phyloP scores from a whole-genome alignment of 192 early-diverging fungal species.

The Chytriomyces sp. region DNA sequence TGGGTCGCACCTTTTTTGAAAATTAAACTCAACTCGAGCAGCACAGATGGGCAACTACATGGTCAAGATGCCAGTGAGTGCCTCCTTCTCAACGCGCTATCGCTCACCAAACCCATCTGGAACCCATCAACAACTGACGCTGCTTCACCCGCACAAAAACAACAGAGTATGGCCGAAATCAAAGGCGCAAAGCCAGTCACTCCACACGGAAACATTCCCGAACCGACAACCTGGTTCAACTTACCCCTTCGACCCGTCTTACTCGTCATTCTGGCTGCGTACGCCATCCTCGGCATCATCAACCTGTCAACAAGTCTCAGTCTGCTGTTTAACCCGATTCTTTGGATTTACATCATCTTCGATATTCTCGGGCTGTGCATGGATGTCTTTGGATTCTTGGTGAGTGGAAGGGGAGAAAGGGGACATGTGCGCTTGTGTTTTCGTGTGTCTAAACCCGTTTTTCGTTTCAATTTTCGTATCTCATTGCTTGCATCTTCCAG shows the following conservation, averaged over 20 bases:
- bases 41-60: background rate
- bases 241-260: conserved; percentile 11
- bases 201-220: conserved; percentile 6
- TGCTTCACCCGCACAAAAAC: too few species aligned
- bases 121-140: background rate
- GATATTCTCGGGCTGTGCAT: conserved; percentile 6
- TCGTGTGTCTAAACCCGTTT: too few species aligned
- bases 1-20: background rate
- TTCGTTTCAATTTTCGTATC: too few species aligned
- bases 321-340: conserved; percentile 2
- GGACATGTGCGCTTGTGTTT: background rate
- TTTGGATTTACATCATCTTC: conserved; percentile 8
- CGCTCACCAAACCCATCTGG: background rate
- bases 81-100: background rate
- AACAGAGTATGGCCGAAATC: conserved; percentile 1
- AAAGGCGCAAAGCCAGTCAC: background rate
- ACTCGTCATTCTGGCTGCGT: conserved; percentile 16
- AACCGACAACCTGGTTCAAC: conserved; percentile 13
- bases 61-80: background rate
- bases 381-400: background rate
- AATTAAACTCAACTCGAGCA: background rate
- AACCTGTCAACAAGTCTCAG: background rate
- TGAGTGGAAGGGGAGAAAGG: background rate
- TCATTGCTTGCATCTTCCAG: background rate
- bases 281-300: conserved; percentile 9